A percentile compares a stretch with the other conserved stretches of the same genome.
phyloP scores from a whole-genome alignment of 2,329 filamentous ascomycete genomes.

The Samsoniella hepiali region DNA sequence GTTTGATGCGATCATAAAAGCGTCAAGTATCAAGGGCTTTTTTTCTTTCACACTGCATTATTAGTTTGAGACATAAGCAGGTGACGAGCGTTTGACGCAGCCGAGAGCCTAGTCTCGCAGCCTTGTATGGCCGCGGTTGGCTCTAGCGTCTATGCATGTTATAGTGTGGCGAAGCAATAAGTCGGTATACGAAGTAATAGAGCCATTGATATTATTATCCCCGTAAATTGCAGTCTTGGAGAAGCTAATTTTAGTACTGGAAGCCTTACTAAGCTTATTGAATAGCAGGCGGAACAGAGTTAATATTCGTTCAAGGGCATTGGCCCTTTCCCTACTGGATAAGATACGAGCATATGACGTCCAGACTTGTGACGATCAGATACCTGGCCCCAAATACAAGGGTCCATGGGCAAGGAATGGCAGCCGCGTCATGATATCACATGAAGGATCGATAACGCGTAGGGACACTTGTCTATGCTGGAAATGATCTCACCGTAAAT shows the following conservation, averaged over 20 bases:
- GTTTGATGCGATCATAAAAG: neutral
- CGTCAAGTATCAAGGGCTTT: neutral
- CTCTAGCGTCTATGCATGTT: neutral
- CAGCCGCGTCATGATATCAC: neutral
- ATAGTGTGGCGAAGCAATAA: neutral
- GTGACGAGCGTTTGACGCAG: neutral
- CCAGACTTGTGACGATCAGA: neutral
- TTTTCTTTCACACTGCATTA: neutral
- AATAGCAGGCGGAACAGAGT: neutral
- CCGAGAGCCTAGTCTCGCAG: neutral
- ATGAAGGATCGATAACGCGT: neutral
- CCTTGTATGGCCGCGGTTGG: neutral
- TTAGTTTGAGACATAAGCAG: neutral
- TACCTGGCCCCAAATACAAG: neutral
- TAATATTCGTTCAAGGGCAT: no score
- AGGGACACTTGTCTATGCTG: no score
- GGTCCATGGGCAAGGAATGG: neutral
- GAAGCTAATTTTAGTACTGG: neutral
- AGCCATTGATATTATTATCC: no score
- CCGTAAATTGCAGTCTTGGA: neutral
- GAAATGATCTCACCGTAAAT: no score
- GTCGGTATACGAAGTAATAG: neutral
- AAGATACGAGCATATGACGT: neutral
- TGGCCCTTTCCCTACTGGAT: no score
- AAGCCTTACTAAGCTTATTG: neutral